Conservation (phyloP, 345 rosid genomes). For the Cardamine resedifolia region DNA sequence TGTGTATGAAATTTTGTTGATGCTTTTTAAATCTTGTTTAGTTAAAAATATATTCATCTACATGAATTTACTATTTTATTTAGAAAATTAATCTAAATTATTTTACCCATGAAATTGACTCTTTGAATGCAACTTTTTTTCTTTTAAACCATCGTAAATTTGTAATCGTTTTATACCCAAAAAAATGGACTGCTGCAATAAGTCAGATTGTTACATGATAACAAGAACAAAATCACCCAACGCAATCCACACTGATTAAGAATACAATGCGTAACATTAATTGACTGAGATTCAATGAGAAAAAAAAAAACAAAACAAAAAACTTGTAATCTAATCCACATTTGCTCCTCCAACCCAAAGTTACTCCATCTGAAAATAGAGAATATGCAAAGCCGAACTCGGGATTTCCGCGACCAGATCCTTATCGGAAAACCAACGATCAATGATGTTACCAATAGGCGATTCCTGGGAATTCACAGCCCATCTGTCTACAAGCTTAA, state of each 20-base stretch:
- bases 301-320: neutral
- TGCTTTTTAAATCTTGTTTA: too few species aligned
- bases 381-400: conserved; percentile 62
- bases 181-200: neutral
- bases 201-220: neutral
- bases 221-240: neutral
- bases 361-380: conserved; percentile 57
- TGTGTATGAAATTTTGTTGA: too few species aligned
- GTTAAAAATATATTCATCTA: too few species aligned
- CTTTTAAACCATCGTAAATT: too few species aligned
- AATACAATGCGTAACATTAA: neutral
- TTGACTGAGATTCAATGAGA: neutral
- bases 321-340: neutral
- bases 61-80: too few species aligned
- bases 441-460: conserved; percentile 43
- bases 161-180: neutral
- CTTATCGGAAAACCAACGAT: conserved; percentile 56
- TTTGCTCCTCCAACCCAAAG: neutral
- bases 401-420: conserved; percentile 41
- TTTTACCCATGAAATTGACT: too few species aligned
- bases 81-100: too few species aligned
- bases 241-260: neutral
- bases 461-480: conserved; percentile 33
- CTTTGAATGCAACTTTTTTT: too few species aligned
- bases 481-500: conserved; percentile 72